Evolutionary conservation across 208 protist genomes (phyloP), one percentile per base, ranked within the genome.

Genomic region (Phytomonas francai): DNA sequence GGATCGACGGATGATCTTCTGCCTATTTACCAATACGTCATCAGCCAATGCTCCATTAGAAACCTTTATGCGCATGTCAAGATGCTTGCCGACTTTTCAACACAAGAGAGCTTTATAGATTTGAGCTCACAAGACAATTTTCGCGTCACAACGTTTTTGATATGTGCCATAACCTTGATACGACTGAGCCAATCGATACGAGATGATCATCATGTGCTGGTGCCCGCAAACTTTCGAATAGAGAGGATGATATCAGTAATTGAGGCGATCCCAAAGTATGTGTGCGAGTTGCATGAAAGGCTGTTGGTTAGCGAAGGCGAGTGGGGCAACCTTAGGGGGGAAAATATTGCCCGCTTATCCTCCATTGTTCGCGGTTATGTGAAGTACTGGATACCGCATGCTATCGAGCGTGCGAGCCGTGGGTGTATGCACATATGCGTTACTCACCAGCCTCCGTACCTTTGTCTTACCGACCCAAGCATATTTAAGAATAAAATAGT

Each of bases 21-120:
- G 56, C 90, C 90, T 32, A 95, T 95, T 62, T 80, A 95, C 61
- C 84, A 92, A 68, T 95, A 91, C 74, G 81, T 93, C 4, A 75
- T 95, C 14, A 83, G 82, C 33, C 83, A 87, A 45, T 78, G 82
- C 34, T 74, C 61, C 45, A 67, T 86, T 54, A 45, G 33, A 0
- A 65, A 81, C 59, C 67, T 92, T 42, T 89, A 84, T 70, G 81
- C 84, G 25, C 80, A 88, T 31, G 78, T 79, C 30, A 83, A 77
- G 54, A 57, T 95, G 42, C 76, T 95, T 29, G 77, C 76, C 4
- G 90, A 95, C 73, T 81, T 92, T 25, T 77, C 80, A 12, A 74
- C 62, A 28, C 78, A 88, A 68, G 56, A 77, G 39, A 72, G 79
- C 34, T 87, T 93, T 67, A 83, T 91, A 70, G 86, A 92, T 56